Base-by-base conservation (phyloP, 2,329 filamentous ascomycete genomes). In the Ophiocordyceps camponoti-rufipedis region DNA sequence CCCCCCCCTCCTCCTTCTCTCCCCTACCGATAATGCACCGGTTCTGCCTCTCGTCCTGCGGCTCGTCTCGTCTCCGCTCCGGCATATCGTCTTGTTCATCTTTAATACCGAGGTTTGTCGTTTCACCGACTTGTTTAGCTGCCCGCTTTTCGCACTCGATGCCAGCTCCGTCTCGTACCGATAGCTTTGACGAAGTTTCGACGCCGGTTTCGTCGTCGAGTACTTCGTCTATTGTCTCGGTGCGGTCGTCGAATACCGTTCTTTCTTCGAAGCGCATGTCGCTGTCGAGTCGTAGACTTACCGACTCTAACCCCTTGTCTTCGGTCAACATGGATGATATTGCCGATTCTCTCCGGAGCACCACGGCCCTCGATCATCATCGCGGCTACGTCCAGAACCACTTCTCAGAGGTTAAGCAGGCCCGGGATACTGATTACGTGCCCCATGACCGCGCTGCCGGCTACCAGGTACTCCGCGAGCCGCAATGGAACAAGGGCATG, bases 401-500 rank as follows among this genome's bases (percentile, higher is more conserved):
- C 56, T 78, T 70, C 53, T 63, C 63, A 49, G 69, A 74, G 56
- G 68, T 80, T 52, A 64, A 71, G 50, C 76, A 80, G 55, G 57
- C 66, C 50, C 59, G 62, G 41, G 54, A 63, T 45, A 77, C 73
- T 42, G 68, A 78, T 50, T 75, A 78, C 56, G 53, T 75, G 43
- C 51, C 66, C 42, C 60, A 74, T 55, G 58, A 62, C 46, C 60
- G 68, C 52, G 75, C 76, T 50, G 63, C 63, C 49, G 76, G 75
- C 52, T 77, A 77, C 58, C 76, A 80, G 60, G 63, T 80, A 47
- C 64, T 80, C 47, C 64, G 68, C 44, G 73, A 80, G 58, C 74
- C 76, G 49, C 64, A 73, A 43, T 80, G 75, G 74, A 80, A 80
- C 57, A 79, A 78, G 67, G 75, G 76, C 78, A 63, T 62, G 59